Percentiles rank a stretch among this genome's conserved stretches.
phyloP scores from a whole-genome alignment of 768 basidiomycete species.

The Pleurotus giganteus region DNA sequence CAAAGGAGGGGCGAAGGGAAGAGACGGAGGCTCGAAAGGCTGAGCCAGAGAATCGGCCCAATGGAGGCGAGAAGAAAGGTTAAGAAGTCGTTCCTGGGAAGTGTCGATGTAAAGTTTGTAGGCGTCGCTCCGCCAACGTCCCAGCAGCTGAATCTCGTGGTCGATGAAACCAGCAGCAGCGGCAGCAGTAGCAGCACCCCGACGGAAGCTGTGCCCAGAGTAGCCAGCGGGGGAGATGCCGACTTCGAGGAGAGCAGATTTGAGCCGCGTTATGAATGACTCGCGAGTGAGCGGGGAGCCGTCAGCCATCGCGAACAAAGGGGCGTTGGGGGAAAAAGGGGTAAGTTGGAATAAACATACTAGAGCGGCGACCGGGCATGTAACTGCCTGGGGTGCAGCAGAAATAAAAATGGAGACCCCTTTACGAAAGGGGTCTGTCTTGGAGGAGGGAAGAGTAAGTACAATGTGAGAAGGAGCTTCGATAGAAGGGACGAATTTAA shows the following conservation, averaged over 20 bases:
- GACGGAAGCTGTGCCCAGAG: too few relatives aligned
- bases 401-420: too few relatives aligned
- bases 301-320: too few relatives aligned
- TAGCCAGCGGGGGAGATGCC: not conserved
- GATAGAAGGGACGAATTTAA: too few relatives aligned
- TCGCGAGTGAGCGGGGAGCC: not conserved
- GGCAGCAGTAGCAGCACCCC: not conserved
- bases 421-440: too few relatives aligned
- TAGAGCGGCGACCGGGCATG: too few relatives aligned
- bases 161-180: conserved; percentile 1
- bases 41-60: not conserved
- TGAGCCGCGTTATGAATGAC: not conserved
- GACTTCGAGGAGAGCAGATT: not conserved
- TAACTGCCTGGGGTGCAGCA: too few relatives aligned
- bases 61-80: not conserved
- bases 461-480: too few relatives aligned
- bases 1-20: not conserved
- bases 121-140: conserved; percentile 6
- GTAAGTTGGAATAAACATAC: too few relatives aligned
- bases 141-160: conserved; percentile 9
- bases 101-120: conserved; percentile 11
- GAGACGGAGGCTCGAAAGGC: not conserved
- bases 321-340: not conserved
- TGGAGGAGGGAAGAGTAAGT: too few relatives aligned
- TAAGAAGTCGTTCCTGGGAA: not conserved